Conservation (phyloP, 192 early-diverging fungal genomes). For the Chytriomyces hyalinus region DNA sequence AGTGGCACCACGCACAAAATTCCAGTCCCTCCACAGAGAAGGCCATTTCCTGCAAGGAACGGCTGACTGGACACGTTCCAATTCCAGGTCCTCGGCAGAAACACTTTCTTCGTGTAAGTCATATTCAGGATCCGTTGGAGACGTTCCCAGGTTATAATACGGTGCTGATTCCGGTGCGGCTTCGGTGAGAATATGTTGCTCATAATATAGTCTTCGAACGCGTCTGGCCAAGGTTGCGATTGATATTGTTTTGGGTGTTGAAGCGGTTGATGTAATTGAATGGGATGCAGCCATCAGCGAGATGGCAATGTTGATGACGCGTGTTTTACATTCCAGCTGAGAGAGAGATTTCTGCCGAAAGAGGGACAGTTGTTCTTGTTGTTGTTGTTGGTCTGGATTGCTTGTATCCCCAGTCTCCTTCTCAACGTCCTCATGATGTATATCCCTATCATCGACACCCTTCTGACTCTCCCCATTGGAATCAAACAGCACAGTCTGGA, state of each 20-base stretch:
- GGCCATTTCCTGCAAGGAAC: background rate
- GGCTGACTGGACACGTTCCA: background rate
- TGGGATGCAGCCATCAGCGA: background rate
- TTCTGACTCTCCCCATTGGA: no score
- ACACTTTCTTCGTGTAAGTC: background rate
- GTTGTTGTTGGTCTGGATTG: no score
- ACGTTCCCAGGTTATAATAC: constrained; percentile 11
- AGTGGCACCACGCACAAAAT: background rate
- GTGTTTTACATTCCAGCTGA: background rate
- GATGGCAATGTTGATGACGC: background rate
- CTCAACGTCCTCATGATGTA: no score
- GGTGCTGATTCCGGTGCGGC: background rate
- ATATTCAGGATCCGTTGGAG: constrained; percentile 30
- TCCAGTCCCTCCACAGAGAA: background rate
- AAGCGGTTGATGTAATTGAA: background rate
- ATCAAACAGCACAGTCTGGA: no score
- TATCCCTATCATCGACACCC: no score
- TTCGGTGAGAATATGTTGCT: background rate
- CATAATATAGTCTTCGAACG: constrained; percentile 11
- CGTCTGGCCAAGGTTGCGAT: background rate
- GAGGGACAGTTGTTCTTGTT: no score
- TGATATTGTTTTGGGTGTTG: background rate
- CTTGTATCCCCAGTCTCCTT: no score
- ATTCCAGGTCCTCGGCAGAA: background rate
- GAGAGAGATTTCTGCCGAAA: background rate